Evolutionary conservation across 2,329 filamentous ascomycete species (phyloP), one percentile per base, ranked within the genome.

Genomic region (Colletotrichum limetticola): DNA sequence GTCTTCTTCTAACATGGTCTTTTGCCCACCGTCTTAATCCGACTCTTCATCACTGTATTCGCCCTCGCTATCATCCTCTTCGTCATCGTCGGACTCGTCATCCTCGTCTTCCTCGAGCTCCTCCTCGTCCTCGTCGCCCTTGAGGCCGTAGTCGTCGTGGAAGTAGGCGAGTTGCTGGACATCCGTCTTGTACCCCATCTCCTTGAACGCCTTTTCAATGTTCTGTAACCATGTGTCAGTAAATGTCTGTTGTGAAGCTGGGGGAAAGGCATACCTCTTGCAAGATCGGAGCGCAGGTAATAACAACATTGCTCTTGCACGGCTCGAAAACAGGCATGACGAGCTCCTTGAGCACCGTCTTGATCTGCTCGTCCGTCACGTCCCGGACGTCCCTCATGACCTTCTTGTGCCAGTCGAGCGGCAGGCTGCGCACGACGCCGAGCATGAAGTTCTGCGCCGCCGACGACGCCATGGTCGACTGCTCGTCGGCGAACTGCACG

Each of bases 221-320:
- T 89, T 89, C 95, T 97, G 63, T 26, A 22, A 68, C 76, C 9
- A 26, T 7, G 9, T 9, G 58, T 75, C 24, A 75, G 74, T 30
- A 30, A 52, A 24, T 8, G 3, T 14, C 6, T 3, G 9, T 1
- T 22, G 9, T 16, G 12, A 30, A 30, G 32, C 8, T 32, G 30
- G 30, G 30, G 8, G 30, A 30, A 30, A 30, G 28, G 28, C 30
- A 11, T 8, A 32, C 30, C 87, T 98, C 94, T 77, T 92, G 88
- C 89, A 98, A 93, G 61, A 95, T 89, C 19, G 93, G 92, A 24
- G 95, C 94, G 80, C 96, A 98, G 8, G 96, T 98, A 64, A 98
- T 89, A 4, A 98, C 91, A 65, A 98, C 85, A 80, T 98, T 97
- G 75, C 95, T 92, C 80, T 89, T 94, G 24, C 92, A 91, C 0